Evolutionary conservation across 345 rosid species (phyloP), one percentile per base, ranked within the genome.

Genomic region (Hibiscus mutabilis): DNA sequence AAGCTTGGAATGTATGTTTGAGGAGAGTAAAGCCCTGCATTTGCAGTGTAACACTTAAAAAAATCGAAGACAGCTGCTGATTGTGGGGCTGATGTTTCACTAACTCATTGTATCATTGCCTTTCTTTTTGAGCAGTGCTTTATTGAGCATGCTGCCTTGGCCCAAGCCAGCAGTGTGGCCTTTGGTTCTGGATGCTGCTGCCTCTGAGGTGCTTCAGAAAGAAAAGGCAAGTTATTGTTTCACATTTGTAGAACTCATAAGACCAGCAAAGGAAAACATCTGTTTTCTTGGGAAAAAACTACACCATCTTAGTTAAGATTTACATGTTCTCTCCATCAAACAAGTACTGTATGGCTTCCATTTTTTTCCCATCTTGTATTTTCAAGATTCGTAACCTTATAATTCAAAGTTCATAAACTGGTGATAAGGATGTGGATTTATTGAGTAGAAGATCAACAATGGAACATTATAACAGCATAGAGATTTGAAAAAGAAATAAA

Each of bases 111-210:
- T 66, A 21, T 73, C 18, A 53, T 62, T 61, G 21, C 53, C 61
- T 64, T 75, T 75, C 57, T 77, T 80, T 21, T 70, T 79, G 81
- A 63, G 79, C 92, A 92, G 99, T 86, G 99, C 98, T 74, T 90
- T 86, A 27, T 96, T 95, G 64, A 92, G 99, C 82, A 90, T 95
- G 98, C 90, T 95, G 53, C 94, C 98, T 72, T 95, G 99, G 99
- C 97, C 99, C 65, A 95, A 87, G 78, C 98, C 99, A 66, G 81
- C 89, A 19, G 83, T 92, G 79, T 95, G 99, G 98, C 99, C 99
- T 66, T 88, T 88, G 60, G 83, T 89, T 87, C 98, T 97, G 46
- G 67, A 77, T 64, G 92, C 89, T 84, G 91, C 92, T 75, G 83
- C 97, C 65, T 66, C 90, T 6, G 88, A 86, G 81, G 97, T 95